These are phyloP conservation scores for Ophiostoma fasciatum DNA, from an alignment of 2,329 filamentous ascomycete genomes.

Conservation along the genomic window DNA sequence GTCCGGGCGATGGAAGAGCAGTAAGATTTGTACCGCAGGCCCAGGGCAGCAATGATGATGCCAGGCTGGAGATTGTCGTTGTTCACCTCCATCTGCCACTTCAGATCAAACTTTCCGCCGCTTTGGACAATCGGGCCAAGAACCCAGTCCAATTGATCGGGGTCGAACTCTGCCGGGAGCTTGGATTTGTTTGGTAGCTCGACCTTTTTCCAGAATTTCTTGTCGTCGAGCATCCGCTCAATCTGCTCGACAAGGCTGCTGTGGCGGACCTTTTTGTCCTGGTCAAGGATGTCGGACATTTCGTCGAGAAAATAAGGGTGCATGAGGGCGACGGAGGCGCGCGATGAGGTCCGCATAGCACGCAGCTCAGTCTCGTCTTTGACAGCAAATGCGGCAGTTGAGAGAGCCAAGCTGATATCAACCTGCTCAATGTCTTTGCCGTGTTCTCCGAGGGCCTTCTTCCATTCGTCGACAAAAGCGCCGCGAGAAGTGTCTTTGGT, in stretches of 20 bases:
- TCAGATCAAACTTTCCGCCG: slow-evolving; percentile 87
- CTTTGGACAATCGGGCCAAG: slow-evolving; percentile 85
- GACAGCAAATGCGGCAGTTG: slow-evolving; percentile 68
- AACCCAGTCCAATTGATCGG: slow-evolving; percentile 84
- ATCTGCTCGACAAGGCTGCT: slow-evolving; percentile 75
- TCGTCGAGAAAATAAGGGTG: slow-evolving; percentile 95
- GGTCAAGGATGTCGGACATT: slow-evolving; percentile 90
- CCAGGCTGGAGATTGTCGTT: slow-evolving; percentile 75
- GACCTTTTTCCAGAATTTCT: slow-evolving; percentile 80
- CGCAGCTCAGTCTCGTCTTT: slow-evolving; percentile 93
- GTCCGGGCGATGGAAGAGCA: slow-evolving; percentile 85
- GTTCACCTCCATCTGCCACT: slow-evolving; percentile 63
- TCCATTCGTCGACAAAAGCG: slow-evolving; percentile 94
- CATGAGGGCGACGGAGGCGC: slow-evolving; percentile 88
- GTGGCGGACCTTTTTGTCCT: slow-evolving; percentile 95
- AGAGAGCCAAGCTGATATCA: slow-evolving; percentile 71
- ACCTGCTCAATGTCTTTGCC: slow-evolving; percentile 80
- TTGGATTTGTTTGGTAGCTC: slow-evolving; percentile 56
- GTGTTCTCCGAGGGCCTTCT: slow-evolving; percentile 60
- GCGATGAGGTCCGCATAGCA: slow-evolving; percentile 84
- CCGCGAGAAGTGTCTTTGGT: slow-evolving; percentile 73
- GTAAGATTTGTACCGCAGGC: slow-evolving; percentile 90
- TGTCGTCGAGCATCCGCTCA: slow-evolving; percentile 79
- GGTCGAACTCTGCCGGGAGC: slow-evolving; percentile 74
- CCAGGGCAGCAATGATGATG: slow-evolving; percentile 84